Base-by-base conservation (phyloP, 352 stramenopile species). In the Pythium utonaiense region DNA sequence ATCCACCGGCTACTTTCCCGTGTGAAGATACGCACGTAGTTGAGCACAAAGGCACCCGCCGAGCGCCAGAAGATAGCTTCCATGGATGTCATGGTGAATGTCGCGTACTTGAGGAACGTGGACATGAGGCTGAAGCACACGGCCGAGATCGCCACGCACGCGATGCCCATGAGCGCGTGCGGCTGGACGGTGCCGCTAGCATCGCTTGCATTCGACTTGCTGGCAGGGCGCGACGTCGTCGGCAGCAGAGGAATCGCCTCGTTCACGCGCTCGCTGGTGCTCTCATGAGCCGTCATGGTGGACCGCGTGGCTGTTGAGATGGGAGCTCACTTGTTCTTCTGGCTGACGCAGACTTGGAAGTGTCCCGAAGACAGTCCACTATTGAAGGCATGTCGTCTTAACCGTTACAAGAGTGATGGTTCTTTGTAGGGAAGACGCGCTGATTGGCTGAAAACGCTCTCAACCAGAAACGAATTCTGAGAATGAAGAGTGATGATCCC, bases 61-160 rank as follows among this genome's bases (percentile, higher is more conserved):
- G 79, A 89, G 34, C 81, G 79, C 83, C 81, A 93, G 66, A 93
- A 89, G 58, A 93, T 77, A 47, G 75, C 78, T 51, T 91, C 84
- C 51, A 91, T 81, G 8, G 84, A 86, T n/a, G 80, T 83, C 78
- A 91, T 89, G 34, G 62, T 76, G 70, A 73, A 86, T 40, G 79
- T 88, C 38, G 78, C 78, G 57, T 79, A 88, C 77, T 93, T 93
- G 71, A 91, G 50, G 48, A 91, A 70, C 16, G 78, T 90, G 16
- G 84, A 91, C 80, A 91, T 91, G 72, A 91, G 67, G 54, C 78
- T 89, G 62, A 93, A 93, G 67, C 80, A 91, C 41, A 93, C 74
- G 25, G 83, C 81, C 33, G 83, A 93, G 28, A 77, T 57, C 13
- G 83, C 83, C 21, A 93, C 80, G 56, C 70, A 86, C 51, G 72